A percentile compares a stretch with the other conserved stretches of the same genome.
Evolutionary conservation across 140 eudicot genomes (phyloP).

Genomic region (Erigeron philadelphicus): DNA sequence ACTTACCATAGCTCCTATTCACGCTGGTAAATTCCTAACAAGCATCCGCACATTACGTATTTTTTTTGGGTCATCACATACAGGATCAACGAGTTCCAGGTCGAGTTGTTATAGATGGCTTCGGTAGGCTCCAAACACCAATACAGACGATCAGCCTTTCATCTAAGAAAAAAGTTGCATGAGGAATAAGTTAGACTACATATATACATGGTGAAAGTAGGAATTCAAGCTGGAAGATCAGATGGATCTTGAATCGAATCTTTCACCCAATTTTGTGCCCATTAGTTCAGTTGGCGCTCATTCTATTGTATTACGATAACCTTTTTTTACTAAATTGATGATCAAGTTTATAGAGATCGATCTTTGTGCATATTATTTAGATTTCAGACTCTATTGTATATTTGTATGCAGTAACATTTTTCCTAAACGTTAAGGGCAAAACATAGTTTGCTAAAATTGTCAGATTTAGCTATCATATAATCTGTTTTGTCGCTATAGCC

Average conservation of each 20-base stretch:
- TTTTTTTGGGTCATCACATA: conserved; percentile 4
- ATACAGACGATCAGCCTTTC: not conserved
- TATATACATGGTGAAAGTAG: conserved; percentile 18
- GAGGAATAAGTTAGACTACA: conserved; percentile 20
- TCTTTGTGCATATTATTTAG: too few species aligned
- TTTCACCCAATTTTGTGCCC: not conserved
- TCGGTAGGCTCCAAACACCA: not conserved
- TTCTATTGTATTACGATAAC: not conserved
- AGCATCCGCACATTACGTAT: not conserved
- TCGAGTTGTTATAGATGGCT: not conserved
- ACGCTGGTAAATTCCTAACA: conserved; percentile 43
- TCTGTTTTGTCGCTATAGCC: too few species aligned
- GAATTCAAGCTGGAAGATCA: conserved; percentile 20
- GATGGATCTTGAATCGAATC: conserved; percentile 11
- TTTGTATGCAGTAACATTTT: too few species aligned
- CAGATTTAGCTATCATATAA: too few species aligned
- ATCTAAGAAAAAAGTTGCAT: conserved; percentile 4
- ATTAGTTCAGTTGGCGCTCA: conserved; percentile 5
- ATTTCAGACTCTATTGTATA: too few species aligned
- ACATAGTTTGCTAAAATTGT: too few species aligned
- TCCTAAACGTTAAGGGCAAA: too few species aligned
- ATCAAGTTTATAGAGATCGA: too few species aligned
- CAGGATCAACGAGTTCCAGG: conserved; percentile 7
- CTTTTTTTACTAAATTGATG: too few species aligned
- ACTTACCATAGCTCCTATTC: conserved; percentile 38